phyloP scores from a whole-genome alignment of 2,329 filamentous ascomycete genomes.

The Colletotrichum salicis region DNA sequence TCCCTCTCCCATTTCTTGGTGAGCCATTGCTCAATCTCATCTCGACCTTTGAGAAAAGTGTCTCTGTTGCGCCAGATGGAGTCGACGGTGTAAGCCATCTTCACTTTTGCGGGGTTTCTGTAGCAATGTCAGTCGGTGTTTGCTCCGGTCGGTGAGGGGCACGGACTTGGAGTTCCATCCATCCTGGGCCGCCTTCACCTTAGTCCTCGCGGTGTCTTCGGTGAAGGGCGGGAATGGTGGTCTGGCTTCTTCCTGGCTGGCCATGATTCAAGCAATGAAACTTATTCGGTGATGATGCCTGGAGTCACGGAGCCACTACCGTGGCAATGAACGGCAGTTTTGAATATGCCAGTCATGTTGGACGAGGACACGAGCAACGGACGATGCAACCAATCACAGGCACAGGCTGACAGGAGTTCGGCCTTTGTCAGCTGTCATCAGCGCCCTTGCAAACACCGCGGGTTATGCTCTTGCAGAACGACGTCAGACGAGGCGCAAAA shows the following conservation, averaged over 20 bases:
- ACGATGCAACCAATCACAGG: conserved; percentile 22
- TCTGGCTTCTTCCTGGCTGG: conserved; percentile 23
- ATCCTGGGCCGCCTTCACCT: conserved; percentile 87
- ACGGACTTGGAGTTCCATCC: conserved; percentile 82
- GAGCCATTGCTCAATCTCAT: conserved; percentile 75
- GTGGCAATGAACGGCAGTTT: not conserved
- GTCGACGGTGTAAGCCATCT: conserved; percentile 79
- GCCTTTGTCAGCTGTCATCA: conserved; percentile 21
- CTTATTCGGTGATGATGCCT: not conserved
- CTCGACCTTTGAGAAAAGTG: conserved; percentile 74
- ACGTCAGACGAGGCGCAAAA: not conserved
- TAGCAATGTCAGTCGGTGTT: not conserved
- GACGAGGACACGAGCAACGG: not conserved
- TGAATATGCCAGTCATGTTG: conserved; percentile 1
- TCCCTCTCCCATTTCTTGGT: conserved; percentile 80
- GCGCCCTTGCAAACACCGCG: conserved; percentile 27
- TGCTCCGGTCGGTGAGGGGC: conserved; percentile 24
- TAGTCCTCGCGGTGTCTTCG: conserved; percentile 72
- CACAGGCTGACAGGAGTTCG: not conserved
- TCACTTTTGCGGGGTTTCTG: conserved; percentile 73
- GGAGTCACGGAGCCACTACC: not conserved
- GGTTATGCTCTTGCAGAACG: conserved; percentile 2
- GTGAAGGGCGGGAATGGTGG: conserved; percentile 78
- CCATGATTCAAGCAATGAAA: conserved; percentile 1
- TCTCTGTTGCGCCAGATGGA: conserved; percentile 85